A percentile compares a stretch with the other conserved stretches of the same genome.
Evolutionary conservation across 805 yeast species (phyloP).

Genomic region (Maudiozyma saulgeensis): DNA sequence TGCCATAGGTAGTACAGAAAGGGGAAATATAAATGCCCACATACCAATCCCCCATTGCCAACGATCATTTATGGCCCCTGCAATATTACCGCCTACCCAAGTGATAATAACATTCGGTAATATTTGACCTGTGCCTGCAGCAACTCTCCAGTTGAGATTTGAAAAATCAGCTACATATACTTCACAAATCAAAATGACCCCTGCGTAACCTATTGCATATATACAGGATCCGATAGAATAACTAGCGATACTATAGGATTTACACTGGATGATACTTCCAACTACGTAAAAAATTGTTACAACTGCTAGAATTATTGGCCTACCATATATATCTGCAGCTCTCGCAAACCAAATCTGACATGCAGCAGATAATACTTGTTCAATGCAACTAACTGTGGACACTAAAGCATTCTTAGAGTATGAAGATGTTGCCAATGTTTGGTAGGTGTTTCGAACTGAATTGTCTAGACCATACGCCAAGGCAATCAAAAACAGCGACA

Average conservation of each 20-base stretch:
- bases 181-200: conserved; percentile 44
- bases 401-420: conserved; percentile 40
- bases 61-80: conserved; percentile 26
- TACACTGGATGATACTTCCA: conserved; percentile 47
- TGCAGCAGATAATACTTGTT: conserved; percentile 47
- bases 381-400: conserved; percentile 43
- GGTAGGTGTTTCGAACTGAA: conserved; percentile 35
- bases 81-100: conserved; percentile 54
- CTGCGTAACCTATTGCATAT: conserved; percentile 43
- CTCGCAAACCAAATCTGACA: conserved; percentile 48
- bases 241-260: conserved; percentile 39
- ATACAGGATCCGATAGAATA: conserved; percentile 48
- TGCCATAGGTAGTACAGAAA: conserved; percentile 40
- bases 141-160: conserved; percentile 53
- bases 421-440: conserved; percentile 41
- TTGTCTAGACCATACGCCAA: conserved; percentile 53
- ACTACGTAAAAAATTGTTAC: conserved; percentile 40
- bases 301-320: conserved; percentile 37
- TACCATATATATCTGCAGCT: conserved; percentile 46
- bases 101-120: conserved; percentile 61
- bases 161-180: conserved; percentile 54
- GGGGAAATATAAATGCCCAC: conserved; percentile 51
- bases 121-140: conserved; percentile 51
- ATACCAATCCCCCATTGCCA: conserved; percentile 52
- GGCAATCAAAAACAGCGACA: conserved; percentile 43